Percentiles rank a stretch among this genome's conserved stretches.
phyloP scores from a whole-genome alignment of 129 eudicot species.

The Apium graveolens region DNA sequence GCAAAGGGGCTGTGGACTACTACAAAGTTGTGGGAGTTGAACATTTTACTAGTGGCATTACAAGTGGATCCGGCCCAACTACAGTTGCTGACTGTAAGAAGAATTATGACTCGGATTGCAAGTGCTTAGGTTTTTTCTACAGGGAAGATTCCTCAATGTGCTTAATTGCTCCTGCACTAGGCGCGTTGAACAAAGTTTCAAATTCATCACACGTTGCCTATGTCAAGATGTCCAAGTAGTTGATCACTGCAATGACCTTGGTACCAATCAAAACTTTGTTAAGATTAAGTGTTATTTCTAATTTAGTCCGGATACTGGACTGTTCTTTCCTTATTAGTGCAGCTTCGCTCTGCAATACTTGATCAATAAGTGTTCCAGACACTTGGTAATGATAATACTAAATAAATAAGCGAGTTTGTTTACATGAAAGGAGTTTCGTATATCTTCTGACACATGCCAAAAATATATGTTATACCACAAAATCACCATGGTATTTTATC shows the following conservation, averaged over 20 bases:
- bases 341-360: too few relatives aligned
- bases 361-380: too few relatives aligned
- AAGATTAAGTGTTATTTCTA: too few relatives aligned
- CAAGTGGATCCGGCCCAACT: not conserved
- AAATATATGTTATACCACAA: too few relatives aligned
- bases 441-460: too few relatives aligned
- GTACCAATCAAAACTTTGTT: too few relatives aligned
- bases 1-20: slow-evolving; percentile 13
- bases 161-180: slow-evolving; percentile 24
- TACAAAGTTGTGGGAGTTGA: slow-evolving; percentile 27
- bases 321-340: too few relatives aligned
- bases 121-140: slow-evolving; percentile 34
- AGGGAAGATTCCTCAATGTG: slow-evolving; percentile 28
- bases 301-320: too few relatives aligned
- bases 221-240: slow-evolving; percentile 20
- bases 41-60: not conserved
- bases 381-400: too few relatives aligned
- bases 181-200: slow-evolving; percentile 22
- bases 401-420: too few relatives aligned
- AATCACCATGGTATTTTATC: too few relatives aligned
- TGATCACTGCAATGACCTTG: not conserved
- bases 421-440: too few relatives aligned
- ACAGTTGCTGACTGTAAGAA: not conserved
- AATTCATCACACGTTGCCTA: slow-evolving; percentile 25
- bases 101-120: slow-evolving; percentile 23